Conservation (phyloP, 2,329 filamentous ascomycete species). For the Botrytis porri region DNA sequence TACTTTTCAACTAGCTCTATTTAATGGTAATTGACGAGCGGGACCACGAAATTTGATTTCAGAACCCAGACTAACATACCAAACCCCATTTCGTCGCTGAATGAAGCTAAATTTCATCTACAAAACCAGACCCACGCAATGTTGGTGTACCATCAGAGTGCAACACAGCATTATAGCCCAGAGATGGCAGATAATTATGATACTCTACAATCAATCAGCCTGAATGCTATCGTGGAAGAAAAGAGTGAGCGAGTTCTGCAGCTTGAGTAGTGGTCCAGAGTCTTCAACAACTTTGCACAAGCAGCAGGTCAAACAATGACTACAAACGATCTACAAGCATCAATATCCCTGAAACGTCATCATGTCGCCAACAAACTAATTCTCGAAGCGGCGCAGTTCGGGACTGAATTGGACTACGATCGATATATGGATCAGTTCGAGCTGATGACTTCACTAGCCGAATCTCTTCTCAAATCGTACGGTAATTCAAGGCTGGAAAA, state of each 20-base stretch:
- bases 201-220: background rate
- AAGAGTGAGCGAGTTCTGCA: background rate
- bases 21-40: background rate
- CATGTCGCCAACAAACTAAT: constrained; percentile 5
- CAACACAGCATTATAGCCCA: background rate
- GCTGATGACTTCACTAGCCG: constrained; percentile 17
- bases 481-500: background rate
- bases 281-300: constrained; percentile 1
- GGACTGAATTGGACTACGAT: constrained; percentile 17
- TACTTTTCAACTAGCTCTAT: constrained; percentile 2
- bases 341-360: constrained; percentile 1
- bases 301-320: background rate
- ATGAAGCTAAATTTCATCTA: constrained; percentile 5
- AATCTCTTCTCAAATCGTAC: constrained; percentile 10
- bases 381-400: constrained; percentile 6
- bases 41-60: background rate
- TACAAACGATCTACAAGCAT: constrained; percentile 5
- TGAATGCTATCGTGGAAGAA: background rate
- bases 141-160: background rate
- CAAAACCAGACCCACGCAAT: constrained; percentile 11
- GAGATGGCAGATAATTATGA: fast-evolving
- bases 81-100: background rate
- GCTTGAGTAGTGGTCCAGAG: constrained; percentile 10
- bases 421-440: constrained; percentile 11
- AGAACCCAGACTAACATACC: background rate